Evolutionary conservation across 2,329 filamentous ascomycete species (phyloP).

Genomic region (Ophiosphaerella narmari): DNA sequence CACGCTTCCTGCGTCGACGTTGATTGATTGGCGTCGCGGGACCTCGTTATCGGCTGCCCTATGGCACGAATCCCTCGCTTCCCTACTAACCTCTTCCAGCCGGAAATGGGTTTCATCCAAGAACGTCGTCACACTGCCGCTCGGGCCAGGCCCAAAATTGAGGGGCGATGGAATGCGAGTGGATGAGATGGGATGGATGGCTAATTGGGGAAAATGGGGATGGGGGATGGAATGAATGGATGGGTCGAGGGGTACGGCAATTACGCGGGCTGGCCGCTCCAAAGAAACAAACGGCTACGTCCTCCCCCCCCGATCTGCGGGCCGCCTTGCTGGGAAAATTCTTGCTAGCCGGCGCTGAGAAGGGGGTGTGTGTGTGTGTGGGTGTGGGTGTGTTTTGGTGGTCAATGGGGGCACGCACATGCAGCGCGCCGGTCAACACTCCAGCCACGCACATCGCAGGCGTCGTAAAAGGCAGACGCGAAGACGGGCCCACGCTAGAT

Average conservation of each 20-base stretch:
- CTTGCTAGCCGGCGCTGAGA: too few species aligned
- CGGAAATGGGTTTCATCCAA: slow-evolving; percentile 29
- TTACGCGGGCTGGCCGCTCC: too few species aligned
- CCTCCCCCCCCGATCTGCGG: too few species aligned
- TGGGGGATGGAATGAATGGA: slow-evolving; percentile 2
- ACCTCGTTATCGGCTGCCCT: slow-evolving; percentile 25
- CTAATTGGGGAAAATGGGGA: too few species aligned
- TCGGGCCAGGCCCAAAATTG: slow-evolving; percentile 26
- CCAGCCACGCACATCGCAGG: slow-evolving; percentile 14
- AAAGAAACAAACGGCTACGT: too few species aligned
- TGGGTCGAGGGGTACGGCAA: neutral
- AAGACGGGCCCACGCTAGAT: slow-evolving; percentile 11
- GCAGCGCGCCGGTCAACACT: slow-evolving; percentile 1
- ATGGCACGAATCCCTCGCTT: neutral
- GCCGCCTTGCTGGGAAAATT: too few species aligned
- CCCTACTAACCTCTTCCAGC: slow-evolving; percentile 30
- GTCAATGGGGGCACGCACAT: too few species aligned
- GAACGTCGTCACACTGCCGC: slow-evolving; percentile 34
- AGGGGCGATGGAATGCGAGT: slow-evolving; percentile 21
- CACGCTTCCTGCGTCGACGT: too few species aligned
- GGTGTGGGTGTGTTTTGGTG: too few species aligned
- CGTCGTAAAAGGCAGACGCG: slow-evolving; percentile 3
- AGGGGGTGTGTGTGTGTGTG: too few species aligned
- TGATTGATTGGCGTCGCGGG: slow-evolving; percentile 9
- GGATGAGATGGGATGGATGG: slow-evolving; percentile 3